phyloP scores from a whole-genome alignment of 1,284 basidiomycete genomes.

The Ustilago loliicola region DNA sequence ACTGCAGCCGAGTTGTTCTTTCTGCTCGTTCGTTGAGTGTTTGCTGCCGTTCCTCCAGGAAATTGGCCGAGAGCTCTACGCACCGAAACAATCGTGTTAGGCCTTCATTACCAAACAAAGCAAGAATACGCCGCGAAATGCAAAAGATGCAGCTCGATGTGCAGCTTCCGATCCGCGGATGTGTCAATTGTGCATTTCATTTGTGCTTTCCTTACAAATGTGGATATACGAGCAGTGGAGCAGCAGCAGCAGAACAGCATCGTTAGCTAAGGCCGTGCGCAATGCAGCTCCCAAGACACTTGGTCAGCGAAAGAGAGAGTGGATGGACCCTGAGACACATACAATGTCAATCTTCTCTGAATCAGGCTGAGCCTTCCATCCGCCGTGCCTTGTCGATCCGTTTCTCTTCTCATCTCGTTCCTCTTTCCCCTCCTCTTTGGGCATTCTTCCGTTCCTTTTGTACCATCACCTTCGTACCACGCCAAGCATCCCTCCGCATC shows the following conservation, averaged over 20 bases:
- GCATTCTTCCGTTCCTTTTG: conserved; percentile 1
- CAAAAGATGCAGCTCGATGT: conserved; percentile 21
- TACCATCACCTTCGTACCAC: not conserved
- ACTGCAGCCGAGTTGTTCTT: too few species aligned
- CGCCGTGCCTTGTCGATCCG: not conserved
- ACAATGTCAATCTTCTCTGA: too few species aligned
- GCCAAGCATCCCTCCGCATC: not conserved
- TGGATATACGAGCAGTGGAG: not conserved
- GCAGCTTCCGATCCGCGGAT: conserved; percentile 43
- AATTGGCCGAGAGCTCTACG: too few species aligned
- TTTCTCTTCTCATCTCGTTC: not conserved
- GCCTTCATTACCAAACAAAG: not conserved
- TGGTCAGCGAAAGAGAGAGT: not conserved
- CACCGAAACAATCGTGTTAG: too few species aligned
- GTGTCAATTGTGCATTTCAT: conserved; percentile 9
- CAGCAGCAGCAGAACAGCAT: not conserved
- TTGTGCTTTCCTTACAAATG: too few species aligned
- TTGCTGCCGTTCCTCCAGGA: too few species aligned
- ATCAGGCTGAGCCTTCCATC: not conserved
- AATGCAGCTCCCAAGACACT: not conserved
- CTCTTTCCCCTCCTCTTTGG: not conserved
- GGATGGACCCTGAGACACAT: conserved; percentile 20
- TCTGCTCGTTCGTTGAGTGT: too few species aligned
- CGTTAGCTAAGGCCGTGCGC: conserved; percentile 32
- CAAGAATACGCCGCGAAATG: conserved; percentile 4